phyloP scores from a whole-genome alignment of 768 basidiomycete species.

The Trametes coccinea region DNA sequence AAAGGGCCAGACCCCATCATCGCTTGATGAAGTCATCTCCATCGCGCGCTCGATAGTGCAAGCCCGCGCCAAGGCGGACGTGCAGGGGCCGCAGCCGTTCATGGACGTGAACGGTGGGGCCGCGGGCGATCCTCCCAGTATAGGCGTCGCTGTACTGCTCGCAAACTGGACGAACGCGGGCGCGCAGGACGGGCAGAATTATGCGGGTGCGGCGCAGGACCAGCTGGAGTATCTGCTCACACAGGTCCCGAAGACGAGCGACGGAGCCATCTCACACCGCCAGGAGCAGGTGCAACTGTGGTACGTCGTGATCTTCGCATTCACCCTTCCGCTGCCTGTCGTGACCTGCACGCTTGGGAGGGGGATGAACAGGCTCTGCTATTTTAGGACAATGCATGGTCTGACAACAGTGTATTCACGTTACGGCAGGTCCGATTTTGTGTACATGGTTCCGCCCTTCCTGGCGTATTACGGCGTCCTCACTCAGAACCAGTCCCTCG shows the following conservation, averaged over 20 bases:
- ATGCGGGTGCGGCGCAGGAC: conserved; percentile 60
- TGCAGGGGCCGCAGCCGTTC: conserved; percentile 57
- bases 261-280: conserved; percentile 85
- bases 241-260: conserved; percentile 57
- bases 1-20: conserved; percentile 32
- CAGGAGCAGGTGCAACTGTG: conserved; percentile 69
- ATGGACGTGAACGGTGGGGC: conserved; percentile 53
- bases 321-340: not conserved
- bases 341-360: not conserved
- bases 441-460: conserved; percentile 88
- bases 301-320: conserved; percentile 36
- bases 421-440: conserved; percentile 65
- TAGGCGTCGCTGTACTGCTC: conserved; percentile 69
- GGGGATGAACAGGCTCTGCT: not conserved
- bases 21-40: conserved; percentile 54
- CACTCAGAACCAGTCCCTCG: conserved; percentile 55
- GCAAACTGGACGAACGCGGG: conserved; percentile 54
- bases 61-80: conserved; percentile 43
- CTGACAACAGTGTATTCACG: conserved; percentile 5
- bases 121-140: conserved; percentile 75
- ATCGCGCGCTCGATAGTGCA: conserved; percentile 55
- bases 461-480: conserved; percentile 79
- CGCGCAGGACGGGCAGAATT: conserved; percentile 47
- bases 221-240: conserved; percentile 66
- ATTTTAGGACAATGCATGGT: not conserved